Base-by-base conservation (phyloP, 768 basidiomycete genomes). In the Boletus huronensis region DNA sequence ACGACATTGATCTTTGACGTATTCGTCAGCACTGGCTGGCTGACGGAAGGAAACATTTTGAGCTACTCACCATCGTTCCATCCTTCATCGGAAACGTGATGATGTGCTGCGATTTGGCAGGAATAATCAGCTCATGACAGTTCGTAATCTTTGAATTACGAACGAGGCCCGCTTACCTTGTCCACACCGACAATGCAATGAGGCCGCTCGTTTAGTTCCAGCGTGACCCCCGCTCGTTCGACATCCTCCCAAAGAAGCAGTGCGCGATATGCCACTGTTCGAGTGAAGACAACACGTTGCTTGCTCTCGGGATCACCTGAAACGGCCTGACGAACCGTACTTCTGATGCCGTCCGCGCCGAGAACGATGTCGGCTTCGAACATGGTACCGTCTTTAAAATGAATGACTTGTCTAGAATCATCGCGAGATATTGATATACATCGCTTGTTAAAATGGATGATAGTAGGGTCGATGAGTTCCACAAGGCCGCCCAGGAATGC, bases 361-460 rank as follows among this genome's bases (percentile, higher is more conserved):
- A 84, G 69, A 6, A 83, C 72, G 5, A 82, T 61, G 52, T 81
- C 78, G 4, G 79, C 68, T 55, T 76, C 73, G 52, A 77, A 68
- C 0, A 66, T 72, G 13, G 75, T 77, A 7, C 78, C 78, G 56
- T 84, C 82, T 7, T 74, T 60, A 55, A 84, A 85, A 25, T 73
- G 69, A 5, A 84, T 62, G 8, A 70, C 57, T 4, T 62, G 64
- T 5, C 66, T 69, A 9, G 69, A 66, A 19, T 44, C 28, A 8
- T 62, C 49, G 13, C 52, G 53, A 21, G 68, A 62, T n/a, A 80
- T 61, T 10, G 69, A 71, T 11, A 61, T 67, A 59, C 79, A 80
- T 11, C 79, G 78, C 58, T 80, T 82, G 61, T 78, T 73, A 67
- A 83, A 80, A 58, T 80, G 79, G 5, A 74, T 68, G 31, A 65